Evolutionary conservation across 371 early-diverging fungal species (phyloP).

Genomic region (Mucor circinelloides): DNA sequence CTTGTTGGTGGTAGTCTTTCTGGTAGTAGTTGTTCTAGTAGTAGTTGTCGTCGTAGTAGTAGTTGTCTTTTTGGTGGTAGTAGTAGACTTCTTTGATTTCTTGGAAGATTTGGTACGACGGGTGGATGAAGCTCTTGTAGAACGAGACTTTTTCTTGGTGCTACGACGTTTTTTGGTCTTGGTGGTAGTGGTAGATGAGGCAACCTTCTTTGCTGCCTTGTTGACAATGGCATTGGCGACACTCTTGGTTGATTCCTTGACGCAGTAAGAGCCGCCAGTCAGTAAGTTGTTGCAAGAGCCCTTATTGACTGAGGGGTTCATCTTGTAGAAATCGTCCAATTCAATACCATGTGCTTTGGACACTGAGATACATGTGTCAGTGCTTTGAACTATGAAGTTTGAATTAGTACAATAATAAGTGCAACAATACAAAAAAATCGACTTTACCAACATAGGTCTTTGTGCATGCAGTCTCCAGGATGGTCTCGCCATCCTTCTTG

Average conservation of each 20-base stretch:
- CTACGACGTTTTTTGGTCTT: background rate
- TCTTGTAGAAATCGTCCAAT: constrained; percentile 29
- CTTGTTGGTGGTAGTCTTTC: background rate
- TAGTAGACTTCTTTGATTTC: constrained; percentile 14
- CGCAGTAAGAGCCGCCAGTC: constrained; percentile 44
- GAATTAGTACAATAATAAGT: background rate
- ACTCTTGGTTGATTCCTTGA: constrained; percentile 7
- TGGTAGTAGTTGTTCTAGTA: constrained; percentile 3
- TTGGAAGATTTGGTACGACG: constrained; percentile 1
- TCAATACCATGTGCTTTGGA: constrained; percentile 36
- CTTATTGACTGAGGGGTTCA: constrained; percentile 41
- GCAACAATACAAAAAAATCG: background rate
- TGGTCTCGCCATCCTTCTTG: constrained; percentile 6
- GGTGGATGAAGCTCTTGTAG: constrained; percentile 10
- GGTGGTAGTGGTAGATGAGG: background rate
- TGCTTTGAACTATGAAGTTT: constrained; percentile 23
- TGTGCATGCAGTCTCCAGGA: constrained; percentile 9
- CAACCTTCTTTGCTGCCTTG: constrained; percentile 31
- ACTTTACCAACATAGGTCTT: constrained; percentile 14
- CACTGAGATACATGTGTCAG: constrained; percentile 41
- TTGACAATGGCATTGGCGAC: background rate
- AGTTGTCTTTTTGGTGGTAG: constrained; percentile 8
- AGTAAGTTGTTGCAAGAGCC: constrained; percentile 35
- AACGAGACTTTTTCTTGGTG: constrained; percentile 16
- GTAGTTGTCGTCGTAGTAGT: background rate